These are phyloP conservation scores for Pachysandra terminalis DNA, from an alignment of 164 flowering plant species.

Conservation along the genomic window DNA sequence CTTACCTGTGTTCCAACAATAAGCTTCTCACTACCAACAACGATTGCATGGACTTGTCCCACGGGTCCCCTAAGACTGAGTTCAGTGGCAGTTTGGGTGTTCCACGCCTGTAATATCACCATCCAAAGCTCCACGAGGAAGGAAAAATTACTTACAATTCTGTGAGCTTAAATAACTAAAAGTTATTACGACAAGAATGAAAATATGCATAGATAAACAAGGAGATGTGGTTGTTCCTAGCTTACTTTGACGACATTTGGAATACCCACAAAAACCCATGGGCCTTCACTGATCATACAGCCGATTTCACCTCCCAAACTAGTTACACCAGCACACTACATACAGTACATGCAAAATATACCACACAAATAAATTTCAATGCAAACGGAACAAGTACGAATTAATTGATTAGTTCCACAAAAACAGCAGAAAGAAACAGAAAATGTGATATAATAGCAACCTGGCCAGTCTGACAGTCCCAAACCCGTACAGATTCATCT, in stretches of 20 bases:
- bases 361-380: constrained; percentile 1
- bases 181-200: background rate
- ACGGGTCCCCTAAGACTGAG: constrained; percentile 74
- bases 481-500: constrained; percentile 65
- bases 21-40: constrained; percentile 76
- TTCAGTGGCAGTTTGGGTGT: constrained; percentile 54
- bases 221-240: background rate
- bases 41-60: constrained; percentile 89
- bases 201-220: too few relatives aligned
- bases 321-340: constrained; percentile 60
- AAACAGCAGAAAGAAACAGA: background rate
- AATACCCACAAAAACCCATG: constrained; percentile 90
- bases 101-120: constrained; percentile 68
- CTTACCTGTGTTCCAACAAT: constrained; percentile 91
- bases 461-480: constrained; percentile 95
- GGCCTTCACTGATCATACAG: constrained; percentile 93
- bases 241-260: constrained; percentile 81
- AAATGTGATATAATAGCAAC: constrained; percentile 26
- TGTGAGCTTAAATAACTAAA: too few relatives aligned
- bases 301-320: constrained; percentile 88
- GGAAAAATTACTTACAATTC: background rate
- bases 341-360: constrained; percentile 6
- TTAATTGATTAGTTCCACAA: background rate
- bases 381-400: background rate
- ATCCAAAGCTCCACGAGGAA: constrained; percentile 1